Evolutionary conservation across 2,329 filamentous ascomycete species (phyloP).

Genomic region (Talaromyces sp.): DNA sequence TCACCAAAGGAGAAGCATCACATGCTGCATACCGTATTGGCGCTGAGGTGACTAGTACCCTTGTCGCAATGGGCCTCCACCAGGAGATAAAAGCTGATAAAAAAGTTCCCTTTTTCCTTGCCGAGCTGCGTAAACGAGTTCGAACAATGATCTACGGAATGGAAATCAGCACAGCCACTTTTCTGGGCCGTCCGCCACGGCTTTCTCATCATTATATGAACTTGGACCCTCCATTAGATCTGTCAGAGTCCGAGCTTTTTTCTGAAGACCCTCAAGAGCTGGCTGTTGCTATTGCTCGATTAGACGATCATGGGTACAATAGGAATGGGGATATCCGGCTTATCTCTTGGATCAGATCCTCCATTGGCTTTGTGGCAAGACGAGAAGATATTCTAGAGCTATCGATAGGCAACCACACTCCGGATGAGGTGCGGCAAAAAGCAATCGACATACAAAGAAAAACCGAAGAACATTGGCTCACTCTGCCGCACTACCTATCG

Average conservation of each 20-base stretch:
- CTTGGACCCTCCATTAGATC: background rate
- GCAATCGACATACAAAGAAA: background rate
- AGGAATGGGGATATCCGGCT: background rate
- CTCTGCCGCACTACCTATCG: background rate
- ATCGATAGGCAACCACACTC: background rate
- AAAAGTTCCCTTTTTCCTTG: background rate
- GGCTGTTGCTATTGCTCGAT: background rate
- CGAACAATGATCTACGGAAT: background rate
- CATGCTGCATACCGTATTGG: background rate
- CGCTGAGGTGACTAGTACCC: background rate
- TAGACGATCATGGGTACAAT: background rate
- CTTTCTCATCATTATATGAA: background rate
- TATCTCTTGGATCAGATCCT: background rate
- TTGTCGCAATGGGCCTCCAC: background rate
- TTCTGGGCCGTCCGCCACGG: background rate
- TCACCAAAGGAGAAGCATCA: background rate
- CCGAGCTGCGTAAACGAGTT: background rate
- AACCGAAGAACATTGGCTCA: background rate
- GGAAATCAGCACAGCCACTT: background rate
- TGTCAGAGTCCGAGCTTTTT: background rate
- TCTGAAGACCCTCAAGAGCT: background rate
- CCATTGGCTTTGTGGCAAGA: background rate
- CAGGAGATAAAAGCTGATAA: background rate
- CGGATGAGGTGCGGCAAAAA: background rate
- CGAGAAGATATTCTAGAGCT: background rate